phyloP scores from a whole-genome alignment of 345 rosid species.

The Iberis pinnata region DNA sequence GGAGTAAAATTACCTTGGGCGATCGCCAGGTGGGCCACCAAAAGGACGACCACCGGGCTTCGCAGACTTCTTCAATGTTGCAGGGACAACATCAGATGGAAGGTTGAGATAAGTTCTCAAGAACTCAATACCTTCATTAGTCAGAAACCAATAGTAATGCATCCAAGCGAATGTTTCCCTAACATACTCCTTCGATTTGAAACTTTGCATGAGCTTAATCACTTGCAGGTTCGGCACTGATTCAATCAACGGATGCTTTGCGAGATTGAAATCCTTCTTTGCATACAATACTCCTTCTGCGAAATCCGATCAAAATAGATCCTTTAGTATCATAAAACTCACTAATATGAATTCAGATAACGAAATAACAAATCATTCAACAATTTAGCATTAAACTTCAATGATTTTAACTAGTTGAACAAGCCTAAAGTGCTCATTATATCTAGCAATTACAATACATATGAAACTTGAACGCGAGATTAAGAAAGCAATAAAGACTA shows the following conservation, averaged over 20 bases:
- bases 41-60: conserved; percentile 62
- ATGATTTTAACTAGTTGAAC: no score
- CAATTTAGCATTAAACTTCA: no score
- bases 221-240: conserved; percentile 68
- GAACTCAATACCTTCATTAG: conserved; percentile 62
- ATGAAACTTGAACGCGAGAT: no score
- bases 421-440: no score
- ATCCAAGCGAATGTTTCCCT: conserved; percentile 69
- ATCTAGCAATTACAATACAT: no score
- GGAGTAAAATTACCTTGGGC: conserved; percentile 40
- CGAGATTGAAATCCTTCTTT: conserved; percentile 67
- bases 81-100: conserved; percentile 70
- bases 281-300: conserved; percentile 78
- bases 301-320: background rate
- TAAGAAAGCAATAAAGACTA: no score
- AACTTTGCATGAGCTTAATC: conserved; percentile 79
- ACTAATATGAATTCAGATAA: no score
- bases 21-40: conserved; percentile 74
- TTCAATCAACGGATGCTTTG: conserved; percentile 67
- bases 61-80: conserved; percentile 65
- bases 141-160: conserved; percentile 67
- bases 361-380: no score
- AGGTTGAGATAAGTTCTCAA: conserved; percentile 63
- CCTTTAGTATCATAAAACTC: no score
- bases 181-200: conserved; percentile 68